Evolutionary conservation across 331 rosid species (phyloP), one percentile per base, ranked within the genome.

Genomic region (Rosa hybrid): DNA sequence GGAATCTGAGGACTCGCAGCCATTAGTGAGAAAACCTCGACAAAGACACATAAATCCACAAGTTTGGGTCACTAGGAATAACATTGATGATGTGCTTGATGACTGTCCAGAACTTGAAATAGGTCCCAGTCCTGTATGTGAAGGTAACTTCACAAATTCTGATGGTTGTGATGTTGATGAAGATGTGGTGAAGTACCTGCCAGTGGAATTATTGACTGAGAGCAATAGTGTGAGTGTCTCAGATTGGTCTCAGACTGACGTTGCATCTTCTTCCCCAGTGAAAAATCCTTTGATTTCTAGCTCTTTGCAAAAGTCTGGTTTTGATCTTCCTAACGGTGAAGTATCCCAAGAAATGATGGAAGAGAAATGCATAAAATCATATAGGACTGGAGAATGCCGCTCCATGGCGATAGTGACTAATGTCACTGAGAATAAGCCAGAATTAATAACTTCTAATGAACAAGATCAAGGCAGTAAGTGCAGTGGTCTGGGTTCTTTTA

Each of bases 291-390:
- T 77, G 80, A 77, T 85, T 82, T 89, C 81, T 84, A 46, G 80
- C 83, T 80, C 88, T 65, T 72, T 83, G 68, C 89, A 84, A 82
- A 80, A 85, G 39, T 76, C 65, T 67, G 82, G 77, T 86, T 90
- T 88, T 83, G 80, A 49, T 71, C 74, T 81, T 74, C 86, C 81
- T 74, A 80, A 86, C 74, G 7, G 20, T 53, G 59, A 53, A 16
- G n/a, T 53, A 17, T 16, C 59, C 59, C 59, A 81, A 69, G 85
- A 89, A 83, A 56, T 77, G 92, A 78, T 83, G 84, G 90, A 85
- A 87, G 91, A 85, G 80, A 87, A 83, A 75, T 90, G 92, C 77
- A 50, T 90, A 81, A 82, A 64, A 68, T 69, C 86, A 78, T 86
- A 84, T 86, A 79, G 82, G 83, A 78, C 76, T 59, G 79, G 89